Conservation (phyloP, 1,139 yeast species). For the Debaryomyces subglobosus region DNA sequence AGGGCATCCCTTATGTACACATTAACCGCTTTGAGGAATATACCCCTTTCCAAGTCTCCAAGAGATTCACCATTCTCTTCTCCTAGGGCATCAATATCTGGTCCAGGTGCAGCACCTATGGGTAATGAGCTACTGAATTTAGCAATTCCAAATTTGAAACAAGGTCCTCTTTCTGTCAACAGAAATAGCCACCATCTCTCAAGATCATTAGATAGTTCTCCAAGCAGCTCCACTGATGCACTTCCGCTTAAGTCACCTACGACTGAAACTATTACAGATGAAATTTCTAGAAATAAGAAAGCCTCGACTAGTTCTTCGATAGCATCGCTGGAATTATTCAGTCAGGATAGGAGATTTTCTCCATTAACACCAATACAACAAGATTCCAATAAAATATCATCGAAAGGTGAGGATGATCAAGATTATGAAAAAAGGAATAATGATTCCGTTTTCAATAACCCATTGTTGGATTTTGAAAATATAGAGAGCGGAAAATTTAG, state of each 20-base stretch:
- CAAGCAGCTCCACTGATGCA: conserved; percentile 13
- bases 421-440: neutral
- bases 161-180: conserved; percentile 4
- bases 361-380: conserved; percentile 20
- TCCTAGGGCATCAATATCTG: conserved; percentile 50
- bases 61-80: conserved; percentile 49
- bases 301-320: conserved; percentile 11
- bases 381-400: conserved; percentile 3
- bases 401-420: neutral
- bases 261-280: neutral
- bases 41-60: conserved; percentile 42
- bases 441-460: conserved; percentile 25
- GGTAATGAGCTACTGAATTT: conserved; percentile 22
- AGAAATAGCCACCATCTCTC: neutral
- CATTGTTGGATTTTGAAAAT: conserved; percentile 41
- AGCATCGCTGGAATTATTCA: conserved; percentile 12
- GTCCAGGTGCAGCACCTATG: conserved; percentile 19
- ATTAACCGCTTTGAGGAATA: conserved; percentile 44
- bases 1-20: conserved; percentile 48
- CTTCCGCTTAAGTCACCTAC: conserved; percentile 1
- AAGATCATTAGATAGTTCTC: conserved; percentile 10
- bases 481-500: conserved; percentile 35
- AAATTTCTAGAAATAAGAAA: conserved; percentile 9
- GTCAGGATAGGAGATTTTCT: conserved; percentile 12
- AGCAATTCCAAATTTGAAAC: conserved; percentile 27